Conservation (phyloP, 2,329 filamentous ascomycete genomes). For the Ambrosiella xylebori region DNA sequence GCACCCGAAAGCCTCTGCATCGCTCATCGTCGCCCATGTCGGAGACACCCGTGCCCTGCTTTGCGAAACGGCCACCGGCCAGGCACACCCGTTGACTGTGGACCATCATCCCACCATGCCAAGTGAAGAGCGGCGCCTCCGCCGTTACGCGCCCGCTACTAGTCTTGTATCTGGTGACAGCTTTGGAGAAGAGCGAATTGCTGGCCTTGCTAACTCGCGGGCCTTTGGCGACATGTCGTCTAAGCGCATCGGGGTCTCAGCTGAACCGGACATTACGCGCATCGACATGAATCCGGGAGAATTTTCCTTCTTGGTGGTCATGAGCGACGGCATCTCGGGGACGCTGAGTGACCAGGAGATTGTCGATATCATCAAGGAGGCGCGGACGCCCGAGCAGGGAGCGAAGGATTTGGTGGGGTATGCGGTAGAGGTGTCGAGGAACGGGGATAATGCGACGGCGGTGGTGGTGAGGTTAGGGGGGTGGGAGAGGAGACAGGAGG, state of each 20-base stretch:
- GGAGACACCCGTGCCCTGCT: slow-evolving; percentile 85
- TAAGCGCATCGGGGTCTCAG: slow-evolving; percentile 85
- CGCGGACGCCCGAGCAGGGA: slow-evolving; percentile 74
- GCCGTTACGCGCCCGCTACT: slow-evolving; percentile 59
- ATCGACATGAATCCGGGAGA: slow-evolving; percentile 67
- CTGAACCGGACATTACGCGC: slow-evolving; percentile 74
- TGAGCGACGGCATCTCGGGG: slow-evolving; percentile 78
- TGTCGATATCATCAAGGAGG: slow-evolving; percentile 89
- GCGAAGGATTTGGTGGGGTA: slow-evolving; percentile 66
- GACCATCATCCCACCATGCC: slow-evolving; percentile 89
- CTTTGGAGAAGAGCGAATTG: slow-evolving; percentile 92
- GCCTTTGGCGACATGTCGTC: slow-evolving; percentile 83
- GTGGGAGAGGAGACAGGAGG: slow-evolving; percentile 60
- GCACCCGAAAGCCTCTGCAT: slow-evolving; percentile 75
- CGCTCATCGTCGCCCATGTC: slow-evolving; percentile 73
- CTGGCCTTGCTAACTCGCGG: slow-evolving; percentile 81
- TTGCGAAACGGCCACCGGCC: slow-evolving; percentile 69
- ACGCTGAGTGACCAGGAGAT: slow-evolving; percentile 85
- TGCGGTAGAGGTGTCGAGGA: slow-evolving; percentile 63
- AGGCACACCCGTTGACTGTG: slow-evolving; percentile 64
- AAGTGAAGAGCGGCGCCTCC: slow-evolving; percentile 62
- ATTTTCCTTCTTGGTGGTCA: slow-evolving; percentile 75
- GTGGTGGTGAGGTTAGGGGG: slow-evolving; percentile 50
- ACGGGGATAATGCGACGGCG: slow-evolving; percentile 53
- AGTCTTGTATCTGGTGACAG: slow-evolving; percentile 75